These are phyloP conservation scores for Casuarina equisetifolia DNA, from an alignment of 306 rosid species.

Conservation along the genomic window DNA sequence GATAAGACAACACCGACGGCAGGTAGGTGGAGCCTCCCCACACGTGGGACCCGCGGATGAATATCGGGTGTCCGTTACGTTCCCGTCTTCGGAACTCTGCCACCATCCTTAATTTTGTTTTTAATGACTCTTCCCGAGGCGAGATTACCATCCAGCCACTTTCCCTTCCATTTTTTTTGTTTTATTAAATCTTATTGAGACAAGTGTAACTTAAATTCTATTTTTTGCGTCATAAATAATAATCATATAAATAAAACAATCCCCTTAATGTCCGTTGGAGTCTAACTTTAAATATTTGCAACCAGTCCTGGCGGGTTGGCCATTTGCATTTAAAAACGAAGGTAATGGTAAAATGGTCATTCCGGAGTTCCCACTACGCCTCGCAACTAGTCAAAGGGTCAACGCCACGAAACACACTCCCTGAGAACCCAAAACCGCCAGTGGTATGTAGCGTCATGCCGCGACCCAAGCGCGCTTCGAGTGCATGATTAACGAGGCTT, in stretches of 20 bases:
- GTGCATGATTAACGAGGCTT: conserved; percentile 45
- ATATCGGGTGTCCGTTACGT: conserved; percentile 55
- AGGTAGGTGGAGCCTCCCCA: conserved; percentile 51
- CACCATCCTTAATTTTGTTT: not conserved
- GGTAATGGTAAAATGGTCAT: conserved; percentile 16
- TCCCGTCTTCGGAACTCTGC: conserved; percentile 31
- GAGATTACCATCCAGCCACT: conserved; percentile 22
- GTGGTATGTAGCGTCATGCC: conserved; percentile 44
- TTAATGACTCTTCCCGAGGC: not conserved
- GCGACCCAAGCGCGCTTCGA: conserved; percentile 14
- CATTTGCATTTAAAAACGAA: not conserved
- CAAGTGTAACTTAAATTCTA: too few relatives aligned
- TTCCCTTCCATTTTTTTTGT: not conserved
- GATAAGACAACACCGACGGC: conserved; percentile 84
- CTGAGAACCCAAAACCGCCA: conserved; percentile 33
- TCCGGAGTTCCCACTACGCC: not conserved
- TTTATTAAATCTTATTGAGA: too few relatives aligned
- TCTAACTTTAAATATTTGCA: not conserved
- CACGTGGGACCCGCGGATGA: conserved; percentile 50
- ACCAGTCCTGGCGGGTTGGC: not conserved
- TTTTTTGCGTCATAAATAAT: too few relatives aligned
- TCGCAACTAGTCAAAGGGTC: conserved; percentile 30
- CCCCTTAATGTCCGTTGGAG: too few relatives aligned
- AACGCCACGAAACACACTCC: conserved; percentile 13
- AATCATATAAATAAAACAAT: too few relatives aligned